These are phyloP conservation scores for Ophiosphaerella herpotricha DNA, from an alignment of 2,329 filamentous ascomycete species.

Conservation along the genomic window DNA sequence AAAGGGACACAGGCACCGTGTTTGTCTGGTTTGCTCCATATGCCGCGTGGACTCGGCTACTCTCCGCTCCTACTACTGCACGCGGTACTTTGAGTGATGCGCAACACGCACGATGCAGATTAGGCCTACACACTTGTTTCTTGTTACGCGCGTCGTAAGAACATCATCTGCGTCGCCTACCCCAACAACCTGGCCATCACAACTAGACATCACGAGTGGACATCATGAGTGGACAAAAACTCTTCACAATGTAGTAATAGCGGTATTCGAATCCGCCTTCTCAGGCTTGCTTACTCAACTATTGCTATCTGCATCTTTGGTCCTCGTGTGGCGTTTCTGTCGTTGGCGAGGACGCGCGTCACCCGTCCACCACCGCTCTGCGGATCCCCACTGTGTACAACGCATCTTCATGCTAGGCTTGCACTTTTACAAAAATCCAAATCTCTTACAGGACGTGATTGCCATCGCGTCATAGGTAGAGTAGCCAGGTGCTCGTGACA, in stretches of 20 bases:
- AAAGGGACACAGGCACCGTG: background rate
- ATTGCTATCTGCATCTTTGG: slow-evolving; percentile 10
- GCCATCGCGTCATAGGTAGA: slow-evolving; percentile 22
- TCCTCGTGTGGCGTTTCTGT: slow-evolving; percentile 6
- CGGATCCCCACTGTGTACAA: slow-evolving; percentile 23
- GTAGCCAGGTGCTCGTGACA: slow-evolving; percentile 30
- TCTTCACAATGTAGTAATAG: too few relatives aligned
- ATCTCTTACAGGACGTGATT: slow-evolving; percentile 12
- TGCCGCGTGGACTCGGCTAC: too few relatives aligned
- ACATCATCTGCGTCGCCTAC: background rate
- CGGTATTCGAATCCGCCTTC: slow-evolving; percentile 13
- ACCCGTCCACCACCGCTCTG: slow-evolving; percentile 13
- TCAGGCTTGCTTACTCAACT: slow-evolving; percentile 21
- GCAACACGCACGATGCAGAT: background rate
- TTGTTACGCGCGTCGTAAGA: slow-evolving; percentile 1
- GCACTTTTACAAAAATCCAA: slow-evolving; percentile 12
- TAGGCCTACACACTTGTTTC: background rate
- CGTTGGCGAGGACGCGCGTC: slow-evolving; percentile 25
- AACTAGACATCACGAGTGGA: too few relatives aligned
- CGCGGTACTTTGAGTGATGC: too few relatives aligned
- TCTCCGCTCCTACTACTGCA: too few relatives aligned
- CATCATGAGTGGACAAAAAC: too few relatives aligned
- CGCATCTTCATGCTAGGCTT: slow-evolving; percentile 16
- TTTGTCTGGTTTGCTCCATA: background rate
- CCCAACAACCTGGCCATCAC: too few relatives aligned